Conservation (phyloP, 2,329 filamentous ascomycete species). For the Fusarium palustre region DNA sequence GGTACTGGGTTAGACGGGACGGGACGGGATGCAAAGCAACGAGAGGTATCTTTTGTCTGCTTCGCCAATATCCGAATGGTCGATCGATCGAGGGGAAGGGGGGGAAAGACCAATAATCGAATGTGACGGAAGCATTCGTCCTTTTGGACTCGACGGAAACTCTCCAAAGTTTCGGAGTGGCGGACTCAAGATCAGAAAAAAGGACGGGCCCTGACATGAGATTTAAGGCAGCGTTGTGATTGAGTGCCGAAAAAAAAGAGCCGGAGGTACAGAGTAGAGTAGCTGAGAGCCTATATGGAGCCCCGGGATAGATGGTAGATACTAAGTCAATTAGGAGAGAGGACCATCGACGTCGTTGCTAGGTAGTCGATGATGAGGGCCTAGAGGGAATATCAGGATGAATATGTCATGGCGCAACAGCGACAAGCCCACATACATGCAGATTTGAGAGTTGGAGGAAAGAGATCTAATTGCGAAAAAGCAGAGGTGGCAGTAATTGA, state of each 20-base stretch:
- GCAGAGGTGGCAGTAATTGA: slow-evolving; percentile 10
- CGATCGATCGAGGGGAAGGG: not conserved
- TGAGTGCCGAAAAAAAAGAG: slow-evolving; percentile 36
- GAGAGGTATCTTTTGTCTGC: slow-evolving; percentile 6
- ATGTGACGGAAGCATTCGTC: slow-evolving; percentile 17
- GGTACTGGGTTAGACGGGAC: not conserved
- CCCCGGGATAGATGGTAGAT: not conserved
- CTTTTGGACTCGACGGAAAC: slow-evolving; percentile 11
- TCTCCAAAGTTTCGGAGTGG: slow-evolving; percentile 22
- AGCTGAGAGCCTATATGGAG: not conserved
- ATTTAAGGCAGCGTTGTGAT: slow-evolving; percentile 20
- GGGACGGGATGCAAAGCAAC: slow-evolving; percentile 4
- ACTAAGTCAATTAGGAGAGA: not conserved
- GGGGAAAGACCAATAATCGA: slow-evolving; percentile 5
- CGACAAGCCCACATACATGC: not conserved
- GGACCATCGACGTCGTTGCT: not conserved
- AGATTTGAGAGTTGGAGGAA: slow-evolving; percentile 8
- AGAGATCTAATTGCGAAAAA: slow-evolving; percentile 2
- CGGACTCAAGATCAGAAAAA: slow-evolving; percentile 25
- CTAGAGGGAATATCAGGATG: slow-evolving; percentile 17
- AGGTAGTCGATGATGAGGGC: slow-evolving; percentile 32
- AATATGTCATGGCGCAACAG: slow-evolving; percentile 7
- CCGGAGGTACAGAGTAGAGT: slow-evolving; percentile 19
- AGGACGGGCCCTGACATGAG: slow-evolving; percentile 21
- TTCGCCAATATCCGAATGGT: not conserved